Percentiles rank a stretch among this genome's conserved stretches.
Evolutionary conservation across 2,329 filamentous ascomycete genomes (phyloP).

Genomic region (Macrophomina phaseolina): DNA sequence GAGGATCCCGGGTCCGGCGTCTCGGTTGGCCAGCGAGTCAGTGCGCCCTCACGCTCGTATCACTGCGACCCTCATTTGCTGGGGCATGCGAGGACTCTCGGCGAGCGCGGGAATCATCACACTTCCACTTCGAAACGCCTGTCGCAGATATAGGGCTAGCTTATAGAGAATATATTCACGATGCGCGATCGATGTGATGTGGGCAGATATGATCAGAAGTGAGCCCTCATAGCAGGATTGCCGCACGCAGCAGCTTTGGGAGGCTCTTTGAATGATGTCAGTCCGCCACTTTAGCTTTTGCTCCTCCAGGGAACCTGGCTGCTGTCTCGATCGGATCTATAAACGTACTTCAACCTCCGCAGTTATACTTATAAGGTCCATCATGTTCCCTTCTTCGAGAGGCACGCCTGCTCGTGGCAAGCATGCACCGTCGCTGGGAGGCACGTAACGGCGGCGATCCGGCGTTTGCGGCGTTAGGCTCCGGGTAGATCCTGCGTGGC

Average conservation of each 20-base stretch:
- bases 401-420: not conserved
- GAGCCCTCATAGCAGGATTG: not conserved
- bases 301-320: not conserved
- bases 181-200: not conserved
- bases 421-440: not conserved
- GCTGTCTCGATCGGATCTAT: not conserved
- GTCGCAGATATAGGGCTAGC: not conserved
- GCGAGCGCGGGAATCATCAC: not conserved
- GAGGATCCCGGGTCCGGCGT: not conserved
- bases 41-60: not conserved
- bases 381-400: not conserved
- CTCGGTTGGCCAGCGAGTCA: not conserved
- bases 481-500: slow-evolving; percentile 12
- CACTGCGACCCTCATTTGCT: not conserved
- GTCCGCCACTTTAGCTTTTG: not conserved
- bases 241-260: not conserved
- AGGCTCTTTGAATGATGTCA: slow-evolving; percentile 10
- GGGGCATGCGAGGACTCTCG: not conserved
- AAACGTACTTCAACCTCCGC: too few relatives aligned
- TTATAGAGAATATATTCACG: not conserved
- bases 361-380: not conserved
- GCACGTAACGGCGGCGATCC: not conserved
- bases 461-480: slow-evolving; percentile 8
- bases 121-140: not conserved
- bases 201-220: not conserved